A percentile compares a stretch with the other conserved stretches of the same genome.
Conservation (phyloP, 495 filamentous ascomycete species). For the Sporormia fimetaria region DNA sequence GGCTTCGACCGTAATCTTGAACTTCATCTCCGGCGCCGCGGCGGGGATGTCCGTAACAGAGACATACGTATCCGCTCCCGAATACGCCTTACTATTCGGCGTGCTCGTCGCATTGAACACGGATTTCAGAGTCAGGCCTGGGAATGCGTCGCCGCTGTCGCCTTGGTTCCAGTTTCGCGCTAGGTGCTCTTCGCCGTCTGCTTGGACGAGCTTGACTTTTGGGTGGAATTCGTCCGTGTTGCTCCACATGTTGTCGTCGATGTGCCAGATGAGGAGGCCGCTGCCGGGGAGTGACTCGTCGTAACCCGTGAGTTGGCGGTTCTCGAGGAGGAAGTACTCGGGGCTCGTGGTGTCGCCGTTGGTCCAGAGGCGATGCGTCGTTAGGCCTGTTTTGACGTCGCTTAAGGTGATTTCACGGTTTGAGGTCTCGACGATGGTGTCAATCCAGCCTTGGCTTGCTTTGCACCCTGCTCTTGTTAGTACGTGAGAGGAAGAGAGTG, state of each 20-base stretch:
- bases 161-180: not conserved
- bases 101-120: conserved; percentile 11
- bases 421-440: conserved; percentile 7
- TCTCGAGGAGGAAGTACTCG: conserved; percentile 17
- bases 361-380: conserved; percentile 15
- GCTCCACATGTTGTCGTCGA: conserved; percentile 5
- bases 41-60: conserved; percentile 11
- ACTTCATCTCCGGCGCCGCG: conserved; percentile 8
- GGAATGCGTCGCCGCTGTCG: conserved; percentile 15
- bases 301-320: conserved; percentile 14
- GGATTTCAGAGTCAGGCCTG: conserved; percentile 7
- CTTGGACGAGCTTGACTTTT: conserved; percentile 14
- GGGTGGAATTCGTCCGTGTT: conserved; percentile 18
- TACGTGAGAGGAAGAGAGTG: not conserved
- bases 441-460: conserved; percentile 12
- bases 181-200: conserved; percentile 12
- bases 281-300: conserved; percentile 11
- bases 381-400: conserved; percentile 11
- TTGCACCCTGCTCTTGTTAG: conserved; percentile 8
- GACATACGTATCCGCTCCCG: conserved; percentile 12
- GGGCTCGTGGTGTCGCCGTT: conserved; percentile 10
- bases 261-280: conserved; percentile 17
- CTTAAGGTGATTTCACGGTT: conserved; percentile 12
- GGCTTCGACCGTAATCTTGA: conserved; percentile 17
- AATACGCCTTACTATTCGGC: conserved; percentile 13